Evolutionary conservation across 2,329 filamentous ascomycete genomes (phyloP).

Genomic region (Epichloe coenophiala): DNA sequence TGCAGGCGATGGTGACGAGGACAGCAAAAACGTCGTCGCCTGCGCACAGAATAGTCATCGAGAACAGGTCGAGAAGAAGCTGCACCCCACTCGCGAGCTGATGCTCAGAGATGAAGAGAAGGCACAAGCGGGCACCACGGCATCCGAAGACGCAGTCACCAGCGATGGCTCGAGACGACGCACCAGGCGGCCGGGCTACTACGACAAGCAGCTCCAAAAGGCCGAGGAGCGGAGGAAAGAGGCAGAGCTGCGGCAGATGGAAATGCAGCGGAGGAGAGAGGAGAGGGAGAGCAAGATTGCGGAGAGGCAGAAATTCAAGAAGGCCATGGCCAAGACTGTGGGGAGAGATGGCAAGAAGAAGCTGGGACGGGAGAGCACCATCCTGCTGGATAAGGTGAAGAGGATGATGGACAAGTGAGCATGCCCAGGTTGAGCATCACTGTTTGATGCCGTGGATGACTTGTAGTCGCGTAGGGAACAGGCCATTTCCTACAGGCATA

Average conservation of each 20-base stretch:
- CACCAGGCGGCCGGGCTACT: constrained; percentile 39
- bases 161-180: constrained; percentile 22
- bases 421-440: background rate
- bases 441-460: no score
- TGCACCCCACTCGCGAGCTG: constrained; percentile 25
- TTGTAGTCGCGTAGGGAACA: no score
- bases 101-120: constrained; percentile 26
- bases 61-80: constrained; percentile 12
- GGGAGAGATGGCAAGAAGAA: constrained; percentile 65
- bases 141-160: constrained; percentile 1
- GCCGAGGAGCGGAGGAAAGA: constrained; percentile 29
- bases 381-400: constrained; percentile 67
- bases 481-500: no score
- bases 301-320: constrained; percentile 49
- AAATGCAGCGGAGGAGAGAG: constrained; percentile 35
- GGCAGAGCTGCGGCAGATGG: constrained; percentile 27
- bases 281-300: constrained; percentile 56
- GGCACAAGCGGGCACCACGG: constrained; percentile 17
- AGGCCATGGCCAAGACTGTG: constrained; percentile 60
- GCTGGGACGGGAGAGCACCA: constrained; percentile 65
- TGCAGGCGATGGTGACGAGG: constrained; percentile 2
- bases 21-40: constrained; percentile 7
- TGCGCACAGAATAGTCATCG: background rate
- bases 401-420: constrained; percentile 19
- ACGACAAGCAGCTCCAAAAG: constrained; percentile 47